phyloP scores from a whole-genome alignment of 2,329 filamentous ascomycete species.

The Microdochium paspali region DNA sequence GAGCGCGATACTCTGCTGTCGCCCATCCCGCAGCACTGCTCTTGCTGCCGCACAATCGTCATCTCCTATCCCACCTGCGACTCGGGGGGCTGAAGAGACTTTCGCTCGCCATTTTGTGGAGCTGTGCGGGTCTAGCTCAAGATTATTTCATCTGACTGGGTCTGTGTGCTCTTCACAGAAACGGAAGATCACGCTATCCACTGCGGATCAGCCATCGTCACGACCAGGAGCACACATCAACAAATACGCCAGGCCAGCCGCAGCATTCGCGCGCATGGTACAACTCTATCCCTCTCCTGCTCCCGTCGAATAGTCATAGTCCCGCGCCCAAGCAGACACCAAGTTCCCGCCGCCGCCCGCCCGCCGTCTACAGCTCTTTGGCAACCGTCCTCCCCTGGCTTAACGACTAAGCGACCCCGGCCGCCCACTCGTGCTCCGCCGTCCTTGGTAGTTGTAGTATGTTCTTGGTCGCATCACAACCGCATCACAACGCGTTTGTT shows the following conservation, averaged over 20 bases:
- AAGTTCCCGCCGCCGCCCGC: background rate
- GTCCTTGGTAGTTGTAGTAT: constrained; percentile 20
- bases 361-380: background rate
- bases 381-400: constrained; percentile 15
- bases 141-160: constrained; percentile 18
- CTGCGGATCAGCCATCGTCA: constrained; percentile 18
- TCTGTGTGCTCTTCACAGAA: constrained; percentile 11
- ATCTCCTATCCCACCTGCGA: background rate
- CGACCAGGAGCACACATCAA: constrained; percentile 19
- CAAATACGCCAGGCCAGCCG: constrained; percentile 27
- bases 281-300: constrained; percentile 21
- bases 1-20: background rate
- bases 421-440: constrained; percentile 13
- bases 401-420: constrained; percentile 21
- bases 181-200: constrained; percentile 21
- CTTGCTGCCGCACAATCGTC: background rate
- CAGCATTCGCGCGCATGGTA: constrained; percentile 17
- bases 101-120: constrained; percentile 10
- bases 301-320: constrained; percentile 14
- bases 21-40: background rate
- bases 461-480: constrained; percentile 20
- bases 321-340: background rate
- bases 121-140: constrained; percentile 13
- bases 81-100: constrained; percentile 1
- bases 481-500: constrained; percentile 18